A percentile compares a stretch with the other conserved stretches of the same genome.
phyloP scores from a whole-genome alignment of 768 basidiomycete genomes.

The Pleurotus platypus region DNA sequence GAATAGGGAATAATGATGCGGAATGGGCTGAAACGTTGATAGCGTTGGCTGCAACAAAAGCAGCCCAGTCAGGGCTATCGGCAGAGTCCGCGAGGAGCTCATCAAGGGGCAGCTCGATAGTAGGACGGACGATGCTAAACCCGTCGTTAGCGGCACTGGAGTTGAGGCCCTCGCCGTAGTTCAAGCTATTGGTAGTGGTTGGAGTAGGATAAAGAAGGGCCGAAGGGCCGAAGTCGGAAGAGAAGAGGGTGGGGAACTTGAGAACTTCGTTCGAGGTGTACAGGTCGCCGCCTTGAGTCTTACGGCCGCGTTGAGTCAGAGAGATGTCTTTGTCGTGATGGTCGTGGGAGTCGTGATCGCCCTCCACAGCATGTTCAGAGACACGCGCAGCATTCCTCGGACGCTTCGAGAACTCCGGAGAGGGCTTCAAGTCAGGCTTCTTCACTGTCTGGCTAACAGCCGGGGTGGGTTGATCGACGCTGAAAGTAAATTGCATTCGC shows the following conservation, averaged over 20 bases:
- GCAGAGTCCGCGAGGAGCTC: conserved; percentile 51
- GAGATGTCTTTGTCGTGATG: conserved; percentile 34
- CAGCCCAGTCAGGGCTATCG: conserved; percentile 10
- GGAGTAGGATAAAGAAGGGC: conserved; percentile 69
- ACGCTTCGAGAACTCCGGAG: conserved; percentile 53
- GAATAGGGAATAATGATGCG: conserved; percentile 14
- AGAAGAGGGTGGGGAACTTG: conserved; percentile 73
- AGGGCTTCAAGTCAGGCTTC: conserved; percentile 67
- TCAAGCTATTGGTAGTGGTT: conserved; percentile 63
- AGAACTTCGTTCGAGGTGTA: conserved; percentile 34
- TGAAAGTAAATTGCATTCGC: conserved; percentile 89
- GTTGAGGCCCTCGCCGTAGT: conserved; percentile 74
- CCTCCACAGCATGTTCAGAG: conserved; percentile 24
- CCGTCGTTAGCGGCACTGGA: conserved; percentile 41
- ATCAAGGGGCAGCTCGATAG: conserved; percentile 84
- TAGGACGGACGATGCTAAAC: conserved; percentile 69
- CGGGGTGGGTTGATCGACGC: conserved; percentile 65
- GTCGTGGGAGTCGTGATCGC: conserved; percentile 21
- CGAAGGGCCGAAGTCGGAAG: conserved; percentile 72
- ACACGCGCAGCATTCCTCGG: conserved; percentile 29
- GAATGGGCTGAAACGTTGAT: conserved; percentile 13
- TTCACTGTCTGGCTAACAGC: conserved; percentile 29
- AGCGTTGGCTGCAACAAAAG: conserved; percentile 12
- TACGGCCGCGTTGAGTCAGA: conserved; percentile 29
- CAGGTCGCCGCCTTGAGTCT: conserved; percentile 15